Base-by-base conservation (phyloP, 176 grass and related monocot species). In the Luzula sylvatica region DNA sequence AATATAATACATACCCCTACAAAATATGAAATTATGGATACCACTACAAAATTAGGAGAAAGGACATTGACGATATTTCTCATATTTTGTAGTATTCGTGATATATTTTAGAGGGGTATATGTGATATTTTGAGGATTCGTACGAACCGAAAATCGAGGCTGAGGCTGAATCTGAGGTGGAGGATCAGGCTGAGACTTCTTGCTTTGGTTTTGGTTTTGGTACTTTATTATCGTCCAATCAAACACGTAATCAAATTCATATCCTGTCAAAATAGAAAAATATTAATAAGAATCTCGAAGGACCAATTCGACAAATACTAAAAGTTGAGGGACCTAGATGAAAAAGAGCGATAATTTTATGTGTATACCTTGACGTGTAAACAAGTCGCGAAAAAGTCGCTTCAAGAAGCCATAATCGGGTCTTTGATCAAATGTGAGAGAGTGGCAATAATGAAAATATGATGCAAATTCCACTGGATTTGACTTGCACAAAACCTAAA, bases 371-470 rank as follows among this genome's bases (percentile, higher is more conserved):
- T 96, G 65, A 56, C 59, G 71, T 44, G 20, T 25, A 71, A 84
- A 87, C 68, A 96, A 78, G 11, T 96, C 90, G 46, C 81, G 74
- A 23, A 96, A 86, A 20, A 96, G 67, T 30, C 84, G 90, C 81
- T 89, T 96, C 58, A 88, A 43, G 23, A 86, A 96, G 53, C 66
- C 77, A 79, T 96, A 96, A 77, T 96, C 90, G 4, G 90, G 90
- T 45, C 90, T 80, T 59, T 96, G 90, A 56, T 96, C 90, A 73
- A 96, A 96, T 76, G 80, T 74, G 70, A 96, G 72, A 26, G 77
- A 86, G 63, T 88, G 81, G 22, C 90, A 96, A 66, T 96, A 95
- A 46, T 96, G 90, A 40, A 96, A 86, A 78, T 96, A 96, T 53
- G 90, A 96, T 21, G 83, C 77, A 71, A 96, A 96, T 73, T 88